Evolutionary conservation across 768 basidiomycete species (phyloP).

Genomic region (Crucibulum laeve): DNA sequence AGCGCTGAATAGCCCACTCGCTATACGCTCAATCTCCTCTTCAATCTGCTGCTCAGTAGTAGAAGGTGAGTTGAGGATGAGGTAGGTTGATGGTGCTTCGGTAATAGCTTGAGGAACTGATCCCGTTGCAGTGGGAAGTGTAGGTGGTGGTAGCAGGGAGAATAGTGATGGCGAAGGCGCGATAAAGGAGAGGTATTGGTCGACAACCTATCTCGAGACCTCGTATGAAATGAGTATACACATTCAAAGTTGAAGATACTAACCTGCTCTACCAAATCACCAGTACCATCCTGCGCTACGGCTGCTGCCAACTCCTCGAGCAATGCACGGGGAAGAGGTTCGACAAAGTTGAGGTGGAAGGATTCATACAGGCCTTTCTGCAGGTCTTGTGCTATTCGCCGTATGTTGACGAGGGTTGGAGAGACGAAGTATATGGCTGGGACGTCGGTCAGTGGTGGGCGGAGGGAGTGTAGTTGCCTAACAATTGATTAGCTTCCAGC

Average conservation of each 20-base stretch:
- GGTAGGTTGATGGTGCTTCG: slow-evolving; percentile 61
- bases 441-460: slow-evolving; percentile 90
- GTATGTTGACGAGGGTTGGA: slow-evolving; percentile 82
- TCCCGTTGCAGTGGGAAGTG: slow-evolving; percentile 30
- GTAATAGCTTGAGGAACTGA: slow-evolving; percentile 29
- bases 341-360: slow-evolving; percentile 93
- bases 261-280: slow-evolving; percentile 78
- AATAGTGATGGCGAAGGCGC: slow-evolving; percentile 90
- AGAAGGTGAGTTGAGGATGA: slow-evolving; percentile 85
- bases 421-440: slow-evolving; percentile 97
- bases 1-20: slow-evolving; percentile 87
- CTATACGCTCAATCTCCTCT: slow-evolving; percentile 87
- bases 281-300: slow-evolving; percentile 80
- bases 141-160: slow-evolving; percentile 75
- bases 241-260: slow-evolving; percentile 9
- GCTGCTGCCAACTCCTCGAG: slow-evolving; percentile 91
- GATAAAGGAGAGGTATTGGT: slow-evolving; percentile 97
- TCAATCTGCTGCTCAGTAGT: slow-evolving; percentile 91
- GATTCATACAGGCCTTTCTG: slow-evolving; percentile 87
- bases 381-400: slow-evolving; percentile 90
- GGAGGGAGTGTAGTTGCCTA: slow-evolving; percentile 86
- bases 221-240: slow-evolving; percentile 4
- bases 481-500: slow-evolving; percentile 2
- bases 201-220: slow-evolving; percentile 60
- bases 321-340: slow-evolving; percentile 81